Evolutionary conservation across 345 rosid genomes (phyloP), one percentile per base, ranked within the genome.

Genomic region (Heritiera littoralis): DNA sequence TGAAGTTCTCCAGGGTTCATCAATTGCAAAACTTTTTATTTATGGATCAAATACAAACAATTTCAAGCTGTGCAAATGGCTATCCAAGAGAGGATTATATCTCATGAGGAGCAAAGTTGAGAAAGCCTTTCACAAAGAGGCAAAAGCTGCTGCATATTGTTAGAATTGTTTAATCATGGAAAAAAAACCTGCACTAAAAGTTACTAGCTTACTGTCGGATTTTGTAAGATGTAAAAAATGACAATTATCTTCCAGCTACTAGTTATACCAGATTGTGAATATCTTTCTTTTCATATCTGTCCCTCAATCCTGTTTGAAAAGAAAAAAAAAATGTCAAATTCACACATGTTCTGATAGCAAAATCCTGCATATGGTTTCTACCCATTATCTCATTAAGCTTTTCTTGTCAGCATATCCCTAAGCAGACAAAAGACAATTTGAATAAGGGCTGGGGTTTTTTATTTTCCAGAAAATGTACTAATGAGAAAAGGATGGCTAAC

Each of bases 401-500:
- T 0, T 35, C 38, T 35, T 35, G 38, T 35, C 38, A 35, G 38
- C 38, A 35, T 35, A 35, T 35, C 38, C 38, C 38, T 35, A 35
- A 35, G 38, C 38, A 35, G 38, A 35, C 38, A 35, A 35, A 35
- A 35, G 38, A 35, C 38, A 35, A 35, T 35, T 3, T 35, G 38
- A 35, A 35, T 1, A 35, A 35, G 38, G 38, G 38, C 38, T 35
- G 38, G 38, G 28, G 0, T 23, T 23, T 23, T 23, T 23, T 23
- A 23, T 0, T 23, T 23, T 23, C 0, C 28, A 14, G 75, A 30
- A 70, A 7, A 30, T 30, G 41, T 41, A 28, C 4, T 30, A 51
- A 51, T 15, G 11, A 51, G 60, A 71, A 51, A 71, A 32, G 23
- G 75, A 71, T 71, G 20, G 75, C 8, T 51, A 71, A 71, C 75